These are phyloP conservation scores for Primulina eburnea DNA, from an alignment of 257 asterid species.

Conservation along the genomic window DNA sequence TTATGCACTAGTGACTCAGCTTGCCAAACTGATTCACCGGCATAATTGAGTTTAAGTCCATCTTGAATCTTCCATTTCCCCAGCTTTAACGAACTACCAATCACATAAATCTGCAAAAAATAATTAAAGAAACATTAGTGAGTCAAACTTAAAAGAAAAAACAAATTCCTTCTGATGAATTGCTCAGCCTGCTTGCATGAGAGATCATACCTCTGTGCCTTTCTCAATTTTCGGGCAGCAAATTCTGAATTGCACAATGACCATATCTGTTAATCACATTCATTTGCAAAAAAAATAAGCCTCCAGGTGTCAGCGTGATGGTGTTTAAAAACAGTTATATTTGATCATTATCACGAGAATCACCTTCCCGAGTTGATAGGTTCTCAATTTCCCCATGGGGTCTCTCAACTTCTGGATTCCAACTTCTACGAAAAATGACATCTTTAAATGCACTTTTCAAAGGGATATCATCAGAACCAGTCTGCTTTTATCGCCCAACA, in stretches of 20 bases:
- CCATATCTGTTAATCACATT: constrained; percentile 47
- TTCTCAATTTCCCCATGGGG: constrained; percentile 41
- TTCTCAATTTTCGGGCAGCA: constrained; percentile 76
- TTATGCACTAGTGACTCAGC: constrained; percentile 63
- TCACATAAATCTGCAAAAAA: constrained; percentile 58
- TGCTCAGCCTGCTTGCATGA: constrained; percentile 18
- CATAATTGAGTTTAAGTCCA: constrained; percentile 63
- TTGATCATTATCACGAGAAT: constrained; percentile 17
- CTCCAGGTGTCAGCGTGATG: background rate
- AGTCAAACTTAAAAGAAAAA: constrained; percentile 12
- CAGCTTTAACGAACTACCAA: constrained; percentile 70
- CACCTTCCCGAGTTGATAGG: constrained; percentile 53
- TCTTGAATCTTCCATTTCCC: constrained; percentile 79
- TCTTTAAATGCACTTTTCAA: constrained; percentile 88
- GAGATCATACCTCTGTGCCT: constrained; percentile 66
- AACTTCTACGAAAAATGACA: constrained; percentile 62
- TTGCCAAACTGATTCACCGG: constrained; percentile 79
- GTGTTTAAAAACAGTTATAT: constrained; percentile 16
- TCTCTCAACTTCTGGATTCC: constrained; percentile 44
- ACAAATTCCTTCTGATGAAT: constrained; percentile 8
- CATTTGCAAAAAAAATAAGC: constrained; percentile 24
- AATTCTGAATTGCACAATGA: constrained; percentile 73
- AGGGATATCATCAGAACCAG: constrained; percentile 76
- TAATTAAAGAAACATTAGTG: constrained; percentile 17
- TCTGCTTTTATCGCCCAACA: constrained; percentile 46